Evolutionary conservation across 2,329 filamentous ascomycete species (phyloP), one percentile per base, ranked within the genome.

Genomic region (Cytospora paraplurivora): DNA sequence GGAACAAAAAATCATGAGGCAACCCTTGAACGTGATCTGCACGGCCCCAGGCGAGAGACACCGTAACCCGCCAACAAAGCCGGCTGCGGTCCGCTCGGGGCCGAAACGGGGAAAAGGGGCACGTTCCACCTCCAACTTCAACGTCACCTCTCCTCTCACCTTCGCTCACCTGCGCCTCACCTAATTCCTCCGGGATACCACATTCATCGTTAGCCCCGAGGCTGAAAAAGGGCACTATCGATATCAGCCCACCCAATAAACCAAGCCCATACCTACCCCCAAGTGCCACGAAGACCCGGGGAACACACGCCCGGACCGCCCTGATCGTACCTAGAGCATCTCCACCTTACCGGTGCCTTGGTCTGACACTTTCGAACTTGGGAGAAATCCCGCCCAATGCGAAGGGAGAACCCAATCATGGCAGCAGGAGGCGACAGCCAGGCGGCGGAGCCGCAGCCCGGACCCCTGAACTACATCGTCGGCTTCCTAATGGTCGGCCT

Each of bases 401-500:
- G 27, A 37, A 49, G 12, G 35, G 15, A 17, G 37, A 19, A 19
- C 27, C 27, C 19, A 47, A 56, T 32, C 38, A 67, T 67, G 66
- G 41, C 59, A 38, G 57, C 41, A n/a, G 15, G 33, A 32, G 12
- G 27, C 27, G 27, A 50, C 12, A 19, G 44, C 44, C 44, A 21
- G 44, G 44, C 4, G 8, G 1, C 44, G 21, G 62, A 67, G 33
- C 67, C 71, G 34, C 75, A 78, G 32, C 84, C 84, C 32, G 79
- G 82, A 17, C 76, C 87, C 68, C 82, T 96, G 79, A 93, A 93
- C 78, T 97, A 95, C 81, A 82, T 95, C 67, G 81, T 94, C 64
- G 92, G 91, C 69, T 97, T 97, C 81, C 83, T 97, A 60, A 86
- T 97, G 65, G 93, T 98, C 69, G 93, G 93, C 59, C 80, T 95